These are phyloP conservation scores for Neltuma alba DNA, from an alignment of 306 rosid species.

Conservation along the genomic window DNA sequence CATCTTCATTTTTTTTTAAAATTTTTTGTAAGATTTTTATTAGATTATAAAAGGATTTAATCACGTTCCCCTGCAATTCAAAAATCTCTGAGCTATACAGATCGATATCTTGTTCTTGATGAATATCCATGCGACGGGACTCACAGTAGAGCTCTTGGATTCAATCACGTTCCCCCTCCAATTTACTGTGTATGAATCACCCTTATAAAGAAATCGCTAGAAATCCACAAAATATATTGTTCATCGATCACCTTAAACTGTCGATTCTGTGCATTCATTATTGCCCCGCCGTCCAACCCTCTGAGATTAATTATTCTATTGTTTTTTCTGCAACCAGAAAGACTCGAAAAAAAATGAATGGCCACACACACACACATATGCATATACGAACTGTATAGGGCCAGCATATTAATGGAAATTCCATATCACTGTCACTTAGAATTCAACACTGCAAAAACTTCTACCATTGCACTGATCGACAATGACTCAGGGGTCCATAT, in stretches of 20 bases:
- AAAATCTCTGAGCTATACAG: too few species aligned
- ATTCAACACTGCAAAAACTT: not conserved
- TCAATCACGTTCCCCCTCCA: not conserved
- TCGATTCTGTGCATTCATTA: too few species aligned
- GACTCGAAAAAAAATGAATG: too few species aligned
- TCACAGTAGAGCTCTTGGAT: not conserved
- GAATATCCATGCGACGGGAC: not conserved
- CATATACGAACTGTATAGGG: not conserved
- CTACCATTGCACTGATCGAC: not conserved
- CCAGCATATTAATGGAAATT: not conserved
- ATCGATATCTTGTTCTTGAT: too few species aligned
- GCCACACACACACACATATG: too few species aligned
- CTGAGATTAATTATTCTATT: too few species aligned
- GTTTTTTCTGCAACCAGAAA: too few species aligned
- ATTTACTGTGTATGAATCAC: not conserved
- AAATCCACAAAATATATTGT: too few species aligned
- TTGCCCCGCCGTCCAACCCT: too few species aligned
- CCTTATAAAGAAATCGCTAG: not conserved
- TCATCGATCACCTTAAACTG: too few species aligned
- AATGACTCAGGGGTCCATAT: constrained; percentile 15
- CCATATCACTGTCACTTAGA: not conserved
- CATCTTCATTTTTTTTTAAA: not conserved
- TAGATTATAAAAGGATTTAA: not conserved
- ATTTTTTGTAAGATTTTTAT: not conserved
- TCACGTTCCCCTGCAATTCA: too few species aligned